phyloP scores from a whole-genome alignment of 768 basidiomycete species.

The Kwoniella sp. region DNA sequence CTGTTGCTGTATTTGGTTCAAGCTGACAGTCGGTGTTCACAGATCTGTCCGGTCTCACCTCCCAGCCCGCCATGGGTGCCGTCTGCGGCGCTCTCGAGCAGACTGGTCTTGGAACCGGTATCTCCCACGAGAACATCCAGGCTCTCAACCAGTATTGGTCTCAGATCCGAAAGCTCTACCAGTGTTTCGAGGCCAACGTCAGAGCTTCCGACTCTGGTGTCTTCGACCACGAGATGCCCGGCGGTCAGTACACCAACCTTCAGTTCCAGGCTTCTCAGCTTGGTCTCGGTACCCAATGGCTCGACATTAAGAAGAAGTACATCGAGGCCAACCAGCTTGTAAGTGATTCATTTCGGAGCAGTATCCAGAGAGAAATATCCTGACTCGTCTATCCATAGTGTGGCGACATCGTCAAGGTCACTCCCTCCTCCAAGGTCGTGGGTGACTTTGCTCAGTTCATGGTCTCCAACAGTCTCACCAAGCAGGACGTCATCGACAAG shows the following conservation, averaged over 20 bases:
- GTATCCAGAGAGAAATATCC: background rate
- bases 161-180: constrained; percentile 90
- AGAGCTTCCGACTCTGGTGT: constrained; percentile 96
- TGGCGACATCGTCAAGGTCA: constrained; percentile 98
- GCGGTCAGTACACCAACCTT: constrained; percentile 65
- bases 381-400: constrained; percentile 62
- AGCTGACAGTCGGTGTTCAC: constrained; percentile 25
- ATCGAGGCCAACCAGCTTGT: constrained; percentile 96
- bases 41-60: constrained; percentile 98
- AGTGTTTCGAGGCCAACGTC: constrained; percentile 98
- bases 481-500: constrained; percentile 79
- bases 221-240: constrained; percentile 99
- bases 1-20: background rate
- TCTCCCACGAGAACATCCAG: constrained; percentile 94
- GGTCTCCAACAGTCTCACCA: constrained; percentile 89
- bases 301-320: constrained; percentile 95
- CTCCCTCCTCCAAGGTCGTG: constrained; percentile 97
- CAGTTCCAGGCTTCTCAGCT: constrained; percentile 99
- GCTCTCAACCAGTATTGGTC: constrained; percentile 98
- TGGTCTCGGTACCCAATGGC: constrained; percentile 96
- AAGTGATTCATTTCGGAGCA: constrained; percentile 44
- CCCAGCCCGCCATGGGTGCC: constrained; percentile 99
- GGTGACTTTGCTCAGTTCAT: constrained; percentile 99
- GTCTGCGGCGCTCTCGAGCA: constrained; percentile 94
- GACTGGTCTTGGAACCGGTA: constrained; percentile 88